Conservation (phyloP, 1,139 yeast genomes). For the Kurtzmaniella natalensis region DNA sequence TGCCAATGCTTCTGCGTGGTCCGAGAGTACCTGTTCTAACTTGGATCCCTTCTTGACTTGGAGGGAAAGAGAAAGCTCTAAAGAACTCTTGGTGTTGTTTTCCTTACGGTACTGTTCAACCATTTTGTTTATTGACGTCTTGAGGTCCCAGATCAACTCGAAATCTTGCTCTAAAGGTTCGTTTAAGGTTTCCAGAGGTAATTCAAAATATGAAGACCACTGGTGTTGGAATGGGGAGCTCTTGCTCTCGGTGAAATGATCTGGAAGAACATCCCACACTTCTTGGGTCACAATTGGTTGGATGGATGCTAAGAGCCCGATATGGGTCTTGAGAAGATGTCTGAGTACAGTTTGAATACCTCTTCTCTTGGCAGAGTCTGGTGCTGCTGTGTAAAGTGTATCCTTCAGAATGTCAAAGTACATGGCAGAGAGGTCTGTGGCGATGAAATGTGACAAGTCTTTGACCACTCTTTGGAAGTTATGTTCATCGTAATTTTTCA, state of each 20-base stretch:
- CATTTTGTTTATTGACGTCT: slow-evolving; percentile 44
- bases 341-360: slow-evolving; percentile 70
- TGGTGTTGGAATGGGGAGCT: slow-evolving; percentile 54
- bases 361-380: slow-evolving; percentile 47
- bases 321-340: slow-evolving; percentile 57
- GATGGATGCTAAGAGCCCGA: slow-evolving; percentile 71
- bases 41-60: slow-evolving; percentile 13
- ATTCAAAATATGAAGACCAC: slow-evolving; percentile 23
- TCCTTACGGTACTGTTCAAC: slow-evolving; percentile 29
- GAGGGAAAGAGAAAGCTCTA: slow-evolving; percentile 54
- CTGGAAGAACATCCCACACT: slow-evolving; percentile 63
- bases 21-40: slow-evolving; percentile 12
- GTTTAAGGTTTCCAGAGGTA: slow-evolving; percentile 24
- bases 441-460: slow-evolving; percentile 66
- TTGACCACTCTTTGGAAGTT: slow-evolving; percentile 68
- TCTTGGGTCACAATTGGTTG: slow-evolving; percentile 84
- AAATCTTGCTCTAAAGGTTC: slow-evolving; percentile 35
- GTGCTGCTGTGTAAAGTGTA: slow-evolving; percentile 67
- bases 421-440: slow-evolving; percentile 69
- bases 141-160: slow-evolving; percentile 38
- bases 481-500: slow-evolving; percentile 47
- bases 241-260: slow-evolving; percentile 22
- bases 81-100: slow-evolving; percentile 52
- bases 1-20: slow-evolving; percentile 29
- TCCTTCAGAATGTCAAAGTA: slow-evolving; percentile 89